Base-by-base conservation (phyloP, 2,329 filamentous ascomycete species). In the Venturia pyrina region DNA sequence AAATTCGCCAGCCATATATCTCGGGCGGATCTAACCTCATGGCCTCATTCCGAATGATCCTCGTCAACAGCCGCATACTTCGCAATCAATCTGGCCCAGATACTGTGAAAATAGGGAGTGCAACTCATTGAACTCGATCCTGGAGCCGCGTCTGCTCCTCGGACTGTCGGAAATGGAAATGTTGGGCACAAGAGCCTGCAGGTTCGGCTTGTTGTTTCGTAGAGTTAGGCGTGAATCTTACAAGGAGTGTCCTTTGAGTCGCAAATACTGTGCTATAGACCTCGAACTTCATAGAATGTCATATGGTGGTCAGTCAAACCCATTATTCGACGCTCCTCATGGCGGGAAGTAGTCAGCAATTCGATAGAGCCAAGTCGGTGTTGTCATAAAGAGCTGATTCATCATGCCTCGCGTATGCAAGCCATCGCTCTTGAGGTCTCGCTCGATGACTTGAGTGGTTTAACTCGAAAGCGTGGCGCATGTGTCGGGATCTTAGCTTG, bases 1-100 rank as follows among this genome's bases (percentile, higher is more conserved):
- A 85, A 37, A 88, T 85, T 66, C 87, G 82, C 87, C 87, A 89
- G 71, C 86, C 86, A 76, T 89, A 89, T 67, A 89, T 86, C 73
- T 88, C 83, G 24, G 81, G 79, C 21, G 87, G 87, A 72, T 90
- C 87, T 44, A 78, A 75, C 72, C 82, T 86, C 84, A 90, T 89
- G 57, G 88, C 85, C 74, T 90, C 86, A 79, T 90, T 90, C 75
- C 83, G 83, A 70, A 89, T 82, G 71, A 88, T 78, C 70, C 76
- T 77, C 70, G 79, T 79, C 66, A 88, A 80, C 69, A 87, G 73
- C 43, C 69, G 70, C 56, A 64, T 63, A 15, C 1, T 48, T 41
- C 37, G 1, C 11, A 13, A 11, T 60, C 57, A 40, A 28, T 53
- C n/a, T 6, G 3, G 48, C 6, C 19, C 48, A 24, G 21, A 24